Evolutionary conservation across 192 early-diverging fungal genomes (phyloP), one percentile per base, ranked within the genome.

Genomic region (Endogone sp.): DNA sequence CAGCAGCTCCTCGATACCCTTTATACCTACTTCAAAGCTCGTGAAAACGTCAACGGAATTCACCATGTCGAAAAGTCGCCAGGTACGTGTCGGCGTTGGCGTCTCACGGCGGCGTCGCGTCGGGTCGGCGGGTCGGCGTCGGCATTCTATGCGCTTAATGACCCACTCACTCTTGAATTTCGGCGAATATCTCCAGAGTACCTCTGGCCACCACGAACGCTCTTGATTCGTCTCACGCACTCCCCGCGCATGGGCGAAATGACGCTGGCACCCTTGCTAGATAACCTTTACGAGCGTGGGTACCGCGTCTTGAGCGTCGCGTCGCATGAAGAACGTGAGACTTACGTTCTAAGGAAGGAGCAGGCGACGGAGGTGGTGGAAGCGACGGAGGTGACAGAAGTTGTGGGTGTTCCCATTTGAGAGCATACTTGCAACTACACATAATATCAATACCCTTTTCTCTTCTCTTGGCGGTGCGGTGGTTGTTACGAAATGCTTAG

Each of bases 131-230:
- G n/a, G n/a, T n/a, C n/a, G n/a, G n/a, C n/a, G n/a, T n/a, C n/a
- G n/a, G n/a, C n/a, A n/a, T n/a, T n/a, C n/a, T n/a, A n/a, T n/a
- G n/a, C n/a, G n/a, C n/a, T n/a, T n/a, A n/a, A n/a, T n/a, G n/a
- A n/a, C n/a, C n/a, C n/a, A n/a, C n/a, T n/a, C n/a, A n/a, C n/a
- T n/a, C n/a, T n/a, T n/a, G n/a, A n/a, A n/a, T n/a, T n/a, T n/a
- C n/a, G n/a, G n/a, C n/a, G n/a, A n/a, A n/a, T n/a, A n/a, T n/a
- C n/a, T n/a, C n/a, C n/a, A 60, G 59, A 60, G 27, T 60, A 60
- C 59, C 59, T 60, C 24, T 60, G 59, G 59, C 59, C 59, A 26
- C 59, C 59, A 22, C 22, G 59, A 60, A 60, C 59, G 10, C 59
- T 60, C 27, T 21, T 60, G 24, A 60, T 60, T 60, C 59, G 59